Conservation (phyloP, 176 grass and related monocot genomes). For the Musa schizocarpa region DNA sequence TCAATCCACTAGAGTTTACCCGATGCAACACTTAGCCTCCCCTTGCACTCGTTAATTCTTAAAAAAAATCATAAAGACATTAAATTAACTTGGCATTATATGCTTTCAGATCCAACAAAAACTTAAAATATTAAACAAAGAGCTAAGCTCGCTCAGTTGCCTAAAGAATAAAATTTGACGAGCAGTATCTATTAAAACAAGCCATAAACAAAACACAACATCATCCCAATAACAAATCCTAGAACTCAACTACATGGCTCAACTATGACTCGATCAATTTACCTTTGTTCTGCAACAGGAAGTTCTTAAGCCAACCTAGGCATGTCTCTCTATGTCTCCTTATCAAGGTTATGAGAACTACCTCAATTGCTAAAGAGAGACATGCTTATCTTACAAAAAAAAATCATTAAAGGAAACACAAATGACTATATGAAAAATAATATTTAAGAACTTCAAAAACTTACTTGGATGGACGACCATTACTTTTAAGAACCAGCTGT, state of each 20-base stretch:
- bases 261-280: not conserved
- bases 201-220: not conserved
- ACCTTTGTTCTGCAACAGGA: not conserved
- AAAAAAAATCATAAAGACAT: no score
- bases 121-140: not conserved
- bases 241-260: not conserved
- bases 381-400: not conserved
- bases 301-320: not conserved
- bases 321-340: not conserved
- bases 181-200: not conserved
- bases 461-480: conserved; percentile 71
- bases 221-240: not conserved
- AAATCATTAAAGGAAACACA: not conserved
- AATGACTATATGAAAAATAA: not conserved
- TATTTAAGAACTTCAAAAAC: not conserved
- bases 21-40: no score
- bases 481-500: conserved; percentile 79
- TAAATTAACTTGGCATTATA: not conserved
- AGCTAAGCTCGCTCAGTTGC: not conserved
- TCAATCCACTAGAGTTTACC: no score
- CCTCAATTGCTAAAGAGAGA: not conserved
- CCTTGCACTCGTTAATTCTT: no score
- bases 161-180: not conserved
- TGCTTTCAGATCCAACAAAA: not conserved
- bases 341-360: not conserved